Percentiles rank a stretch among this genome's conserved stretches.
Conservation (phyloP, 2,329 filamentous ascomycete genomes). For the Verticillium tricorpus region DNA sequence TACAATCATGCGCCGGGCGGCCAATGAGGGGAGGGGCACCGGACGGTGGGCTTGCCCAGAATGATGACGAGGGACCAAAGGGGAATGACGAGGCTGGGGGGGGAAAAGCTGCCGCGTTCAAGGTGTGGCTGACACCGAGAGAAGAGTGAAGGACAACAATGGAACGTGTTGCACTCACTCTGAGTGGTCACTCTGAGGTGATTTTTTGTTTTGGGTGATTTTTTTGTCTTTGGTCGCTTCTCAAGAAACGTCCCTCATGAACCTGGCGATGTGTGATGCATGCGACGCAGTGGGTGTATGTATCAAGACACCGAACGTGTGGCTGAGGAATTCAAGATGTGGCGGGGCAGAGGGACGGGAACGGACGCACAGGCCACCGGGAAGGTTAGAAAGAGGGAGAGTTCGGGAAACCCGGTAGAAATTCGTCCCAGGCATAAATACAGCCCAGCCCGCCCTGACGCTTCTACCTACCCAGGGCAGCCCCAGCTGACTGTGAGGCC, state of each 20-base stretch:
- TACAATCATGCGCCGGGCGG: neutral
- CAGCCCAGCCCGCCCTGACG: neutral
- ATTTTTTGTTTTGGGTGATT: too few species aligned
- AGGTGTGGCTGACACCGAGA: neutral
- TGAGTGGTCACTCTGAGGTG: too few species aligned
- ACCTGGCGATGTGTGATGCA: too few species aligned
- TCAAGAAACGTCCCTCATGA: too few species aligned
- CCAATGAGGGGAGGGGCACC: neutral
- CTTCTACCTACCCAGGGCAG: neutral
- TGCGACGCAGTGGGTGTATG: too few species aligned
- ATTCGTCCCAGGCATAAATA: neutral
- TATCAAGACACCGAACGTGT: neutral
- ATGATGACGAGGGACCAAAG: neutral
- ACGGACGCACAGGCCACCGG: neutral
- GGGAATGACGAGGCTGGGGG: slow-evolving; percentile 4
- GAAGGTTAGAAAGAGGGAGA: neutral
- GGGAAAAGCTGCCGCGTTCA: neutral
- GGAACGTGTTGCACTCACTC: too few species aligned
- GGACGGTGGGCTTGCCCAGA: neutral
- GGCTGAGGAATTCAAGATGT: neutral
- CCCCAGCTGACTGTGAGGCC: neutral
- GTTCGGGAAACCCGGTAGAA: neutral
- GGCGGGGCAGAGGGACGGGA: neutral
- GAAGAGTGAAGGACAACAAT: too few species aligned
- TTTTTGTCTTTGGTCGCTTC: too few species aligned